Evolutionary conservation across 2,329 filamentous ascomycete genomes (phyloP).

Genomic region (Beauveria sp.): DNA sequence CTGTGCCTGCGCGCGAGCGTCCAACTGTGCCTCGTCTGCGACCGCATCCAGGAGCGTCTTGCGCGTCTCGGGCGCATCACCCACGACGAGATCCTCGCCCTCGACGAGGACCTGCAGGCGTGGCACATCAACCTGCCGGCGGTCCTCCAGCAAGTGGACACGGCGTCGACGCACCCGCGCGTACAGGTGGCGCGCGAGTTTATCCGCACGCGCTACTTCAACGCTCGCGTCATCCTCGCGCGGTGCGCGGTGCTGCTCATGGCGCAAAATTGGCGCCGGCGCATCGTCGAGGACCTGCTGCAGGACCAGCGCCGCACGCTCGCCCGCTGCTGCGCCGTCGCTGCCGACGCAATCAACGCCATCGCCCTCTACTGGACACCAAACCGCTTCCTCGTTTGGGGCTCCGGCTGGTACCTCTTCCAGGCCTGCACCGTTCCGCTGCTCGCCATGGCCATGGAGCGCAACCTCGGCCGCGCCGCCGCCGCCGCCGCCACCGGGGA

Average conservation of each 20-base stretch:
- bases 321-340: slow-evolving; percentile 19
- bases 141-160: slow-evolving; percentile 16
- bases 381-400: slow-evolving; percentile 25
- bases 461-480: slow-evolving; percentile 12
- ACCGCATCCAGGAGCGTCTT: slow-evolving; percentile 23
- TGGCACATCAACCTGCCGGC: slow-evolving; percentile 20
- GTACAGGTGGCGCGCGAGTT: slow-evolving; percentile 21
- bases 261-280: slow-evolving; percentile 16
- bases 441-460: slow-evolving; percentile 21
- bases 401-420: slow-evolving; percentile 25
- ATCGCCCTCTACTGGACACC: slow-evolving; percentile 25
- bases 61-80: slow-evolving; percentile 20
- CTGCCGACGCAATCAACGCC: slow-evolving; percentile 23
- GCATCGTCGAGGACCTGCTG: slow-evolving; percentile 12
- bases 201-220: slow-evolving; percentile 23
- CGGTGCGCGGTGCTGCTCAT: slow-evolving; percentile 18
- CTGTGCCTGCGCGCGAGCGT: slow-evolving; percentile 20
- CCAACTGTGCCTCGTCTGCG: slow-evolving; percentile 23
- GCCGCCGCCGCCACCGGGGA: neutral
- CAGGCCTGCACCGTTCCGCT: slow-evolving; percentile 25
- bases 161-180: slow-evolving; percentile 16
- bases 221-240: slow-evolving; percentile 20
- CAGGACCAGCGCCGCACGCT: slow-evolving; percentile 18
- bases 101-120: slow-evolving; percentile 20
- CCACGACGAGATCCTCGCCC: slow-evolving; percentile 18